Percentiles rank a stretch among this genome's conserved stretches.
Conservation (phyloP, 2,329 filamentous ascomycete species). For the Ciborinia camelliae region DNA sequence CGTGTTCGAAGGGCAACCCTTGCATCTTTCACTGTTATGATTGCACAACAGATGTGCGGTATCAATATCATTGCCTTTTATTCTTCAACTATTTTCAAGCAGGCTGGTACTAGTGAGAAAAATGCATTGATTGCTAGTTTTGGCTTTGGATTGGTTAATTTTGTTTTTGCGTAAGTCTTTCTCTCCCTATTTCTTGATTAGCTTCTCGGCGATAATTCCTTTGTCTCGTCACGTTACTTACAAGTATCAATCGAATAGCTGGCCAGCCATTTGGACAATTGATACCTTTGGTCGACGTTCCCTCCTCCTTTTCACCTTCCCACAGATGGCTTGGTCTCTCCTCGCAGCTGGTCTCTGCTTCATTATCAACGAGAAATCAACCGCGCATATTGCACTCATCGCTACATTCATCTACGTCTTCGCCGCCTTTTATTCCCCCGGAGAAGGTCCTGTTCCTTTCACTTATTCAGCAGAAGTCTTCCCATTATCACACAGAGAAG, state of each 20-base stretch:
- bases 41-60: constrained; percentile 37
- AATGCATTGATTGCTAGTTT: constrained; percentile 59
- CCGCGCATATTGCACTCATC: constrained; percentile 49
- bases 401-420: constrained; percentile 63
- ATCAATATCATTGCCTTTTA: constrained; percentile 73
- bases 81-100: constrained; percentile 57
- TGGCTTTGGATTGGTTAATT: constrained; percentile 63
- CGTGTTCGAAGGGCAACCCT: constrained; percentile 68
- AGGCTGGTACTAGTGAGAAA: constrained; percentile 54
- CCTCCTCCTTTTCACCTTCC: constrained; percentile 62
- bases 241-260: constrained; percentile 58
- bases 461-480: constrained; percentile 61
- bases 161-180: constrained; percentile 40
- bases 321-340: constrained; percentile 63
- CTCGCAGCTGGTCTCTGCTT: constrained; percentile 58
- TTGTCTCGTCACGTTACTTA: background rate
- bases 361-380: constrained; percentile 41
- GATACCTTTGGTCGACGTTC: constrained; percentile 61
- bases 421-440: constrained; percentile 61
- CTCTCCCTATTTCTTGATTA: too few species aligned
- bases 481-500: constrained; percentile 59
- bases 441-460: constrained; percentile 60
- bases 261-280: constrained; percentile 58
- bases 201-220: too few species aligned
- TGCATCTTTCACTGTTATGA: constrained; percentile 78